phyloP scores from a whole-genome alignment of 805 yeast species.

The Ogataea paraovalis region DNA sequence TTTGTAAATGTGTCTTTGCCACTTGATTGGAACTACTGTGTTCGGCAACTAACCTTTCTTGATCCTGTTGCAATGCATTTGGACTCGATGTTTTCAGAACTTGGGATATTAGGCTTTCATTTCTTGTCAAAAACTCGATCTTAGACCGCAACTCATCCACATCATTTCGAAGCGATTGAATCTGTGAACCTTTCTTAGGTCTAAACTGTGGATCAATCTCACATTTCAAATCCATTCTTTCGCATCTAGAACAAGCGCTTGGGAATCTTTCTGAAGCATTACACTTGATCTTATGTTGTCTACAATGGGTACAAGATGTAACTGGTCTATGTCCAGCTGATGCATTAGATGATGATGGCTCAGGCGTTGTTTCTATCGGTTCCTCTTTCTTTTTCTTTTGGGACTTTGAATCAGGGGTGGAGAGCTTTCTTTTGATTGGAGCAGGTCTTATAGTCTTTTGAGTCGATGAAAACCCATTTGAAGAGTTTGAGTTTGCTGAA shows the following conservation, averaged over 20 bases:
- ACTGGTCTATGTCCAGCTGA: conserved; percentile 75
- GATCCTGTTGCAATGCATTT: neutral
- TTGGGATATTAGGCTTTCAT: conserved; percentile 64
- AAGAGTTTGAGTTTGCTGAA: neutral
- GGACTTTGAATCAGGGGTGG: neutral
- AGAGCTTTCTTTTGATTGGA: conserved; percentile 1
- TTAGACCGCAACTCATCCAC: conserved; percentile 75
- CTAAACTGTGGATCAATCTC: conserved; percentile 88
- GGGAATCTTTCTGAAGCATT: conserved; percentile 85
- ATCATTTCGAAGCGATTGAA: conserved; percentile 78
- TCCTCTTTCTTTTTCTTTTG: conserved; percentile 1
- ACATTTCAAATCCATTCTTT: conserved; percentile 72
- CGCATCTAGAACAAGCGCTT: conserved; percentile 77
- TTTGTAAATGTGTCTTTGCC: conserved; percentile 41
- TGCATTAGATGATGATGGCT: conserved; percentile 7
- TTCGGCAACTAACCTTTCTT: neutral
- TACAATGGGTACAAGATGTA: conserved; percentile 88
- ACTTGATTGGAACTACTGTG: neutral
- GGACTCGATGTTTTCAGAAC: conserved; percentile 43
- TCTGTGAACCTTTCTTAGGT: conserved; percentile 89
- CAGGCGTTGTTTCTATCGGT: neutral
- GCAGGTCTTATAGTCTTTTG: neutral
- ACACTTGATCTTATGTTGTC: conserved; percentile 92
- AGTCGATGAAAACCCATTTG: neutral
- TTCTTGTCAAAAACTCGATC: conserved; percentile 61